These are phyloP conservation scores for Salvia sclarea DNA, from an alignment of 305 asterid species.

Conservation along the genomic window DNA sequence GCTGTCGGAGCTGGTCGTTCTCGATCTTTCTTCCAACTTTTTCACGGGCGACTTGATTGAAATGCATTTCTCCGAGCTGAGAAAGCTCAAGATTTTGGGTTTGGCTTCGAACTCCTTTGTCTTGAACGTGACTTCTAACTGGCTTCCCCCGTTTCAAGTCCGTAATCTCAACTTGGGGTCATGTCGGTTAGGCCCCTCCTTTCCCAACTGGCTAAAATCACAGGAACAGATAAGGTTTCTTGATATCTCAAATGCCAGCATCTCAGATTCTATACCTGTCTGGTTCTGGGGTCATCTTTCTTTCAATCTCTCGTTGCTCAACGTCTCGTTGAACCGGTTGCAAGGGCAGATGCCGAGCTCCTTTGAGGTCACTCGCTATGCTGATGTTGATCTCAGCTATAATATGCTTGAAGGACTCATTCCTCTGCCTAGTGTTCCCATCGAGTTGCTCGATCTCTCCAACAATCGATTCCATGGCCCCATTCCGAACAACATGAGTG, in stretches of 20 bases:
- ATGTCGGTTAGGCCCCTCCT: constrained; percentile 46
- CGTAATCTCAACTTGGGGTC: constrained; percentile 51
- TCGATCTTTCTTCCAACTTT: constrained; percentile 44
- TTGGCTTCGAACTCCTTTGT: constrained; percentile 45
- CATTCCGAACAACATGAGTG: constrained; percentile 43
- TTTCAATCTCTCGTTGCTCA: constrained; percentile 43
- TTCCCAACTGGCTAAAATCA: constrained; percentile 56
- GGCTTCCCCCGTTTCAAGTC: constrained; percentile 53
- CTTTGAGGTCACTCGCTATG: constrained; percentile 37
- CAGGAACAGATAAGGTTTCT: constrained; percentile 48
- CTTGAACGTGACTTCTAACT: constrained; percentile 42
- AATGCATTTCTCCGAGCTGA: constrained; percentile 42
- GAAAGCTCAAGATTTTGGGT: constrained; percentile 36
- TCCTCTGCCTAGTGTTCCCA: constrained; percentile 41
- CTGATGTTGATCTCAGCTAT: constrained; percentile 53
- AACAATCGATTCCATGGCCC: constrained; percentile 44
- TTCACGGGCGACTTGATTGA: constrained; percentile 42
- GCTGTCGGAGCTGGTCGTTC: constrained; percentile 34
- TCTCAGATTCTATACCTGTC: constrained; percentile 46
- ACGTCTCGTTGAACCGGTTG: constrained; percentile 47
- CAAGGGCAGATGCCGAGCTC: constrained; percentile 46
- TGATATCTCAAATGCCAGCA: constrained; percentile 55
- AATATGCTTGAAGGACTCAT: constrained; percentile 44
- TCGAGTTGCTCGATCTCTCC: constrained; percentile 52
- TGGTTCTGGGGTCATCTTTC: constrained; percentile 60